Evolutionary conservation across 1,284 basidiomycete species (phyloP).

Genomic region (Grifola frondosa): DNA sequence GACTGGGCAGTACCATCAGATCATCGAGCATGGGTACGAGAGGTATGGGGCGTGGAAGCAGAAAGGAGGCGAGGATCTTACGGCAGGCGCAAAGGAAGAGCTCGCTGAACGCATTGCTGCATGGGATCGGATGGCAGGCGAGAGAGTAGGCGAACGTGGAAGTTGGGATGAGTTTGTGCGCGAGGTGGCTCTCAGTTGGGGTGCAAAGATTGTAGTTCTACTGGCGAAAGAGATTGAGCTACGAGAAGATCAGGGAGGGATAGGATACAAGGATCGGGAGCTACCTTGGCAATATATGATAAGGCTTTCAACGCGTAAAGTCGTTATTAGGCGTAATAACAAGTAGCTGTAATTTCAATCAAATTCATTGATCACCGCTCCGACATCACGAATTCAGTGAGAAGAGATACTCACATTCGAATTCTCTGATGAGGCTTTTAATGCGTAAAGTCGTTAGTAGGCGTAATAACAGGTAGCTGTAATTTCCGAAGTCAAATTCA

Average conservation of each 20-base stretch:
- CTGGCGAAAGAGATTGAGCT: slow-evolving; percentile 1
- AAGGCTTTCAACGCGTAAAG: background rate
- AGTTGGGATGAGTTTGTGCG: no score
- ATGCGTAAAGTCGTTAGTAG: no score
- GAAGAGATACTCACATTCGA: no score
- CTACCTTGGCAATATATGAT: slow-evolving; percentile 5
- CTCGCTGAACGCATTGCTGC: no score
- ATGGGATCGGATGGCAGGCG: no score
- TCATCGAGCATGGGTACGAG: background rate
- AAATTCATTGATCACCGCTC: background rate
- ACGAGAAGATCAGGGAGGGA: background rate
- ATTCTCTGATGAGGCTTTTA: no score
- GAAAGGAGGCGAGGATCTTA: background rate
- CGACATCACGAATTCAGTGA: no score
- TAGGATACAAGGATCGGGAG: background rate
- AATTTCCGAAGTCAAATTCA: no score
- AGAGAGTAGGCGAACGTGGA: no score
- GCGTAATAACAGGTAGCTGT: no score
- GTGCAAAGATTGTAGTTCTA: background rate
- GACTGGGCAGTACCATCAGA: background rate
- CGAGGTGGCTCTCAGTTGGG: slow-evolving; percentile 5
- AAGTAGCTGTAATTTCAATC: background rate
- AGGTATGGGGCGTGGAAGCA: background rate
- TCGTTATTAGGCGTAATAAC: background rate
- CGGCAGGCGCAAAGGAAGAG: background rate